Conservation (phyloP, 768 basidiomycete species). For the Boletus pseudo-olivaceus region DNA sequence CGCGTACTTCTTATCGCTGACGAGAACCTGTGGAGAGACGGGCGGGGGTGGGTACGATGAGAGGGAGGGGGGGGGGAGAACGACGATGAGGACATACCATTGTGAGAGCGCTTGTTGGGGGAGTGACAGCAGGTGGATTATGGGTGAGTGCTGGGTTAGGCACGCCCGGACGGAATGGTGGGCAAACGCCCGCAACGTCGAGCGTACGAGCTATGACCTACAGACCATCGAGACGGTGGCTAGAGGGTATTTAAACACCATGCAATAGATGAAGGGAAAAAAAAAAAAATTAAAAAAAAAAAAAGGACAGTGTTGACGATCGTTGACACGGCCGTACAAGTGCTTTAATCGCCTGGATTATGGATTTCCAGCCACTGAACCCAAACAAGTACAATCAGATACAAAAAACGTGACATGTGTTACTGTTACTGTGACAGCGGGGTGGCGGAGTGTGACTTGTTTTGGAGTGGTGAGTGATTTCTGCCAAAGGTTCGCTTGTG, state of each 20-base stretch:
- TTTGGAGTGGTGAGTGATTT: slow-evolving; percentile 25
- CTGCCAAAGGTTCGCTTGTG: slow-evolving; percentile 25
- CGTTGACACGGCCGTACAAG: slow-evolving; percentile 42
- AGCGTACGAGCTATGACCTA: slow-evolving; percentile 47
- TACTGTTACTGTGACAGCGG: slow-evolving; percentile 10
- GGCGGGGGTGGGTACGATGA: neutral
- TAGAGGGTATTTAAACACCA: slow-evolving; percentile 45
- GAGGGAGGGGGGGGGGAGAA: too few relatives aligned
- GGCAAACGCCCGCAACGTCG: slow-evolving; percentile 53
- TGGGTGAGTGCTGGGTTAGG: slow-evolving; percentile 4
- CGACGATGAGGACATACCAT: slow-evolving; percentile 42
- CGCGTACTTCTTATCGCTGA: slow-evolving; percentile 77
- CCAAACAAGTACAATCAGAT: slow-evolving; percentile 21
- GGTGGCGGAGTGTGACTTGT: slow-evolving; percentile 9
- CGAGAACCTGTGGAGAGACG: slow-evolving; percentile 49
- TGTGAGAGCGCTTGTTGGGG: slow-evolving; percentile 12
- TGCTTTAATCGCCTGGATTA: slow-evolving; percentile 26
- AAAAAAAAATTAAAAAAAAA: slow-evolving; percentile 23
- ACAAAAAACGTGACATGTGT: neutral
- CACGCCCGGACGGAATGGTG: slow-evolving; percentile 36
- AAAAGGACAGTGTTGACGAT: slow-evolving; percentile 45
- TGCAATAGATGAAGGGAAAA: slow-evolving; percentile 24
- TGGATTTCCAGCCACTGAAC: slow-evolving; percentile 22
- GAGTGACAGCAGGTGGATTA: neutral
- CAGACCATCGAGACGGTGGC: slow-evolving; percentile 26